These are phyloP conservation scores for Perkinsus chesapeaki DNA, from an alignment of 169 alveolate species.

Conservation along the genomic window DNA sequence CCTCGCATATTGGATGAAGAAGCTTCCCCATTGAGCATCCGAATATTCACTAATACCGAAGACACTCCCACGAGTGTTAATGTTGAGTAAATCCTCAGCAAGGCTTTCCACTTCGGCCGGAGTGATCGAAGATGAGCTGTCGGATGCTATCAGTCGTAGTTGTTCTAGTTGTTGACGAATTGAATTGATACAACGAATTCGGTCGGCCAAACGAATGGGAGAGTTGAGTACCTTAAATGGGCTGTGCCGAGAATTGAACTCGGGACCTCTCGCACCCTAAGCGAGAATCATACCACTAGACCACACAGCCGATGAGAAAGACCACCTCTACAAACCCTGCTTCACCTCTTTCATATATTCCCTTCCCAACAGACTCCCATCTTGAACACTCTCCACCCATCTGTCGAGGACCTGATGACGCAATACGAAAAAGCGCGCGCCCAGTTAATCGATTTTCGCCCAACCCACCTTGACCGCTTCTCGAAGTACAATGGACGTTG, in stretches of 20 bases:
- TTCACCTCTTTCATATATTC: neutral
- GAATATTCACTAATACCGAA: neutral
- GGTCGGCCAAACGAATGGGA: neutral
- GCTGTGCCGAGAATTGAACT: slow-evolving; percentile 96
- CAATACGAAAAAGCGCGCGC: neutral
- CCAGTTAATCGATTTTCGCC: neutral
- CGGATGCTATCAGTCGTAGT: neutral
- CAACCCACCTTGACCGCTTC: neutral
- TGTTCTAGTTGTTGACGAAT: neutral
- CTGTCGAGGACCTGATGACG: neutral
- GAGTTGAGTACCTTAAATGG: slow-evolving; percentile 28
- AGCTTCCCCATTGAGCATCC: neutral
- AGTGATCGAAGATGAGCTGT: neutral
- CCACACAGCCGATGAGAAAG: slow-evolving; percentile 40
- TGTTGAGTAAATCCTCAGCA: neutral
- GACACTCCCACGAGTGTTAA: neutral
- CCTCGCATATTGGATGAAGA: neutral
- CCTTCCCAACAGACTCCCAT: neutral
- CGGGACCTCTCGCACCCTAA: slow-evolving; percentile 98
- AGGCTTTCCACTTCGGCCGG: neutral
- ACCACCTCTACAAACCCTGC: neutral
- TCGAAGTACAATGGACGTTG: neutral
- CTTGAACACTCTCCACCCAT: neutral
- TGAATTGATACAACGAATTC: neutral
- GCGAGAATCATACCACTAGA: slow-evolving; percentile 98